Evolutionary conservation across 257 asterid genomes (phyloP).

Genomic region (Nicotiana attenuata): DNA sequence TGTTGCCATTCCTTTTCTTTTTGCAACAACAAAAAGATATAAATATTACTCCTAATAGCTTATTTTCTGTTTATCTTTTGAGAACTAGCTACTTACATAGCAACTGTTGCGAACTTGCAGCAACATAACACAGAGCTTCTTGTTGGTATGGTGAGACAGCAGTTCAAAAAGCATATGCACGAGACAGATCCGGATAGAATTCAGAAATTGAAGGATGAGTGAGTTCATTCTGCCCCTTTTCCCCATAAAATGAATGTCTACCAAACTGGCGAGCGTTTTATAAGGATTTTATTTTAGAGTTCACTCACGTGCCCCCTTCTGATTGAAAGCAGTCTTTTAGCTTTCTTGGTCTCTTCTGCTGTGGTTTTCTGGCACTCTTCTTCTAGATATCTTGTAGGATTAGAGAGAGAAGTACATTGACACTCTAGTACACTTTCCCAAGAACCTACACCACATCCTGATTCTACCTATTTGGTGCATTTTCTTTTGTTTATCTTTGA

Average conservation of each 20-base stretch:
- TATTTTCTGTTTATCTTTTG: background rate
- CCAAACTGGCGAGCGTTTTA: background rate
- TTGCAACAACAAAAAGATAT: background rate
- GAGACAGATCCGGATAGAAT: constrained; percentile 91
- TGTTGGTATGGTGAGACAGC: constrained; percentile 70
- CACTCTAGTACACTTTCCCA: background rate
- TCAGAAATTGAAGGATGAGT: constrained; percentile 85
- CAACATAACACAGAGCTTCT: constrained; percentile 73
- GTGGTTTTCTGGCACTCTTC: background rate
- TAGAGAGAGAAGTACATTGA: background rate
- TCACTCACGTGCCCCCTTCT: background rate
- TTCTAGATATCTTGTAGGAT: background rate
- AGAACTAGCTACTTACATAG: constrained; percentile 13
- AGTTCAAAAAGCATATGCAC: constrained; percentile 74
- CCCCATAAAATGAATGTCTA: background rate
- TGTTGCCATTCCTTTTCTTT: background rate
- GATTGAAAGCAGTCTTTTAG: background rate
- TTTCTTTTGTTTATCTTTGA: background rate
- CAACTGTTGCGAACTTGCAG: constrained; percentile 37
- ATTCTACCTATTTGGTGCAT: background rate
- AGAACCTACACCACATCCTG: background rate
- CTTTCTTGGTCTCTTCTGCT: background rate
- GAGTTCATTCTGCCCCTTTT: constrained; percentile 24
- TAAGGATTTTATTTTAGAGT: background rate
- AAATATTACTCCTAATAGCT: background rate